These are phyloP conservation scores for Yamadazyma phyllophila DNA, from an alignment of 805 yeast genomes.

Conservation along the genomic window DNA sequence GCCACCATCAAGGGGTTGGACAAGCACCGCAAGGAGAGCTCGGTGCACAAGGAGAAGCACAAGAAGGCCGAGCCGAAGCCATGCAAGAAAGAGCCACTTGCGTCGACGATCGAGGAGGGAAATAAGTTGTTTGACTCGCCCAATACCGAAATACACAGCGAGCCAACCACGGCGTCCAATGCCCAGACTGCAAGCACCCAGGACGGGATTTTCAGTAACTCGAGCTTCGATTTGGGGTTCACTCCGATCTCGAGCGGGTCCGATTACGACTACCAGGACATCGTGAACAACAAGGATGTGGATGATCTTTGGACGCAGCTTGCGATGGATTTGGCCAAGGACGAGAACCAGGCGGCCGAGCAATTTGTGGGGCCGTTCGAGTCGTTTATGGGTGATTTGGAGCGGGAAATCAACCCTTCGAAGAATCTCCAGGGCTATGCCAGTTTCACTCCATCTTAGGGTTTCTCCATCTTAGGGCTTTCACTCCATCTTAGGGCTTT, in stretches of 20 bases:
- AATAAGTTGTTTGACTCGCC: background rate
- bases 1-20: conserved; percentile 14
- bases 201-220: background rate
- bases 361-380: background rate
- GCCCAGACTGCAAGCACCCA: too few relatives aligned
- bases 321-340: conserved; percentile 11
- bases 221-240: background rate
- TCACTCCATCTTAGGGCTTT: too few relatives aligned
- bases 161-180: background rate
- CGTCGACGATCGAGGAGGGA: background rate
- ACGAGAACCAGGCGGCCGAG: conserved; percentile 16
- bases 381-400: background rate
- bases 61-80: background rate
- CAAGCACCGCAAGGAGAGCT: conserved; percentile 1
- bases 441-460: background rate
- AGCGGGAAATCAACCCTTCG: background rate
- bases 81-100: background rate
- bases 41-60: background rate
- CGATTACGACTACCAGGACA: conserved; percentile 10
- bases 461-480: too few relatives aligned
- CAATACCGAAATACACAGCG: background rate
- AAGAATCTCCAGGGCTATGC: background rate
- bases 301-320: conserved; percentile 38
- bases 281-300: conserved; percentile 27
- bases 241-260: conserved; percentile 2